phyloP scores from a whole-genome alignment of 169 alveolate species.

The Cryptosporidium ryanae region DNA sequence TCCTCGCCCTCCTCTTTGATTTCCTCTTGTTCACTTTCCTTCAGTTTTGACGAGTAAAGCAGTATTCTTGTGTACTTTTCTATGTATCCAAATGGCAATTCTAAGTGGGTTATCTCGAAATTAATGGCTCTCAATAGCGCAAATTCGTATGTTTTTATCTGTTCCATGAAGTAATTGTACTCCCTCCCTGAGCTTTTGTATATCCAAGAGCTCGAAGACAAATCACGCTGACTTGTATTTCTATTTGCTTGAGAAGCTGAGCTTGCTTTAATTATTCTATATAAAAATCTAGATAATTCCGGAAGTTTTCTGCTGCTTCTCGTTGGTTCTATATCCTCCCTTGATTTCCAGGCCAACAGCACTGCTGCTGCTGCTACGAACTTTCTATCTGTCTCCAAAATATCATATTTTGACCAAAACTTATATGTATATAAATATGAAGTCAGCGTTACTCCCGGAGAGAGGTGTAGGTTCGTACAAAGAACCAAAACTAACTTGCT shows the following conservation, averaged over 20 bases:
- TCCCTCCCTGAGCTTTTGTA: constrained; percentile 69
- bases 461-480: constrained; percentile 38
- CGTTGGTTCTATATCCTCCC: constrained; percentile 66
- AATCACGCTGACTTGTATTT: constrained; percentile 14
- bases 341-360: constrained; percentile 54
- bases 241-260: constrained; percentile 28
- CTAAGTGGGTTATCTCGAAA: constrained; percentile 51
- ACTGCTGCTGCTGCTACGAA: constrained; percentile 73
- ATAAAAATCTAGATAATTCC: constrained; percentile 51
- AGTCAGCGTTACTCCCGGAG: constrained; percentile 65
- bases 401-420: constrained; percentile 73
- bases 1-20: constrained; percentile 37
- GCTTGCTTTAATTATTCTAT: constrained; percentile 64
- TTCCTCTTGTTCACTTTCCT: background rate
- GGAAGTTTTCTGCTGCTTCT: constrained; percentile 59
- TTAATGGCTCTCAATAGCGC: constrained; percentile 66
- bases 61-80: constrained; percentile 44
- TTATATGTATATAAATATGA: constrained; percentile 46
- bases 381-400: constrained; percentile 51
- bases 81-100: constrained; percentile 49
- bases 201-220: constrained; percentile 71
- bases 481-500: constrained; percentile 55
- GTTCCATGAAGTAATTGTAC: constrained; percentile 52
- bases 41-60: constrained; percentile 27
- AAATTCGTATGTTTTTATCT: constrained; percentile 62